Conservation (phyloP, 495 filamentous ascomycete species). For the Hamigera avellanea region DNA sequence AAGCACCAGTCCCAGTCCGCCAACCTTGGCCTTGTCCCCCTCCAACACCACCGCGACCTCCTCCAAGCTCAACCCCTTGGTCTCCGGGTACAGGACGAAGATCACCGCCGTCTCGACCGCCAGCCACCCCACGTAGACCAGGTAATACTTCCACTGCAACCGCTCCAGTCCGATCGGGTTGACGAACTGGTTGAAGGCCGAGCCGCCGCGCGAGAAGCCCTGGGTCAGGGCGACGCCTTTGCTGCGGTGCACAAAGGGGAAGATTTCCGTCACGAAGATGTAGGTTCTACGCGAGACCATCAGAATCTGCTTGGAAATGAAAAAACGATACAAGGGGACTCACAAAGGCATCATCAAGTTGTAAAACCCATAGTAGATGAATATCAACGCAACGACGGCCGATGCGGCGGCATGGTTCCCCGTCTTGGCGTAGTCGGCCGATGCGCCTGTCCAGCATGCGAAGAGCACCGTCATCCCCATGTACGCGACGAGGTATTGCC, state of each 20-base stretch:
- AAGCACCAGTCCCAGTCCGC: conserved; percentile 16
- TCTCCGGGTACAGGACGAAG: conserved; percentile 57
- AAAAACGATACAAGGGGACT: too few species aligned
- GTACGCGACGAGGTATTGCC: conserved; percentile 38
- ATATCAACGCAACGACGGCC: conserved; percentile 8
- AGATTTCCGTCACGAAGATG: conserved; percentile 33
- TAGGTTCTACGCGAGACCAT: too few species aligned
- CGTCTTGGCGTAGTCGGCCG: neutral
- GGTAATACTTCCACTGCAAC: conserved; percentile 49
- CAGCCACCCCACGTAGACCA: conserved; percentile 54
- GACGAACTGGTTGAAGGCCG: conserved; percentile 44
- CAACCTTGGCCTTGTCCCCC: conserved; percentile 41
- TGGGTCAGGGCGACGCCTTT: conserved; percentile 14
- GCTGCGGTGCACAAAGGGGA: conserved; percentile 19
- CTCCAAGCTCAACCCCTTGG: conserved; percentile 50
- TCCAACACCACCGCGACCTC: conserved; percentile 53
- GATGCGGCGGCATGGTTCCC: neutral
- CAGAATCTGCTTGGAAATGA: too few species aligned
- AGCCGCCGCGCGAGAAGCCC: too few species aligned
- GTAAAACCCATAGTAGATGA: conserved; percentile 56
- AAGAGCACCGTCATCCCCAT: conserved; percentile 20
- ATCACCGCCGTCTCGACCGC: conserved; percentile 45
- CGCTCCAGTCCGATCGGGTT: conserved; percentile 48
- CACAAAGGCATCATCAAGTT: too few species aligned
- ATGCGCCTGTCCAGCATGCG: conserved; percentile 37